phyloP scores from a whole-genome alignment of 805 yeast genomes.

The Wickerhamiella spandovensis region DNA sequence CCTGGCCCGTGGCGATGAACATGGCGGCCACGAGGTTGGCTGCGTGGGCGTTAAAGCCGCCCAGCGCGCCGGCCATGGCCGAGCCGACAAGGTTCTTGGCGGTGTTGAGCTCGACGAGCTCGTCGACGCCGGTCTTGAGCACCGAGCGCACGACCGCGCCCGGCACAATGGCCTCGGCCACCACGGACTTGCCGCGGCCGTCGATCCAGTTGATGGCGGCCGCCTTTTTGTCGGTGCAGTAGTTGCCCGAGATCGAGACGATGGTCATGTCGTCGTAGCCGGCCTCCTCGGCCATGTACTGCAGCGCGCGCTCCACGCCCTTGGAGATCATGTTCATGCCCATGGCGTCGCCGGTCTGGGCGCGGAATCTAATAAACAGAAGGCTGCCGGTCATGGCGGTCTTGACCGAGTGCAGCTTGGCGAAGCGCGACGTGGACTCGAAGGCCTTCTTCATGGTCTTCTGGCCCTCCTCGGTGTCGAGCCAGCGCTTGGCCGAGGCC shows the following conservation, averaged over 20 bases:
- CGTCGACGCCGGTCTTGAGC: slow-evolving; percentile 82
- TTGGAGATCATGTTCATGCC: slow-evolving; percentile 99
- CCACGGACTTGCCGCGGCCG: slow-evolving; percentile 97
- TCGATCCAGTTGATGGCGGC: slow-evolving; percentile 99
- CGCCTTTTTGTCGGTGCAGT: slow-evolving; percentile 94
- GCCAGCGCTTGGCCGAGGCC: slow-evolving; percentile 90
- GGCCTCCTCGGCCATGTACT: slow-evolving; percentile 70
- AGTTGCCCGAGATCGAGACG: slow-evolving; percentile 90
- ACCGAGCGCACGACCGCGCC: slow-evolving; percentile 66
- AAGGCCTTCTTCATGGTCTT: slow-evolving; percentile 70
- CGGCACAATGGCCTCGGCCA: slow-evolving; percentile 90
- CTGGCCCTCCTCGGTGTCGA: slow-evolving; percentile 92
- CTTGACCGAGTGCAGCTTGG: slow-evolving; percentile 78
- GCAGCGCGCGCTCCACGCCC: slow-evolving; percentile 84
- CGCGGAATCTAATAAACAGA: slow-evolving; percentile 80
- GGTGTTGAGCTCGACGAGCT: slow-evolving; percentile 78
- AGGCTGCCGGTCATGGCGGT: slow-evolving; percentile 91
- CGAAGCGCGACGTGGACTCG: slow-evolving; percentile 94
- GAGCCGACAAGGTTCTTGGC: slow-evolving; percentile 88
- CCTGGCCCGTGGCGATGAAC: slow-evolving; percentile 92
- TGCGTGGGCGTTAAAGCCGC: slow-evolving; percentile 98
- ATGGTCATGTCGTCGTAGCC: slow-evolving; percentile 93
- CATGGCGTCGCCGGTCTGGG: slow-evolving; percentile 99
- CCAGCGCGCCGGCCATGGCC: slow-evolving; percentile 96
- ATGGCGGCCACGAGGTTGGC: slow-evolving; percentile 93